Evolutionary conservation across 2,329 filamentous ascomycete genomes (phyloP).

Genomic region (Cladosporium sp.): DNA sequence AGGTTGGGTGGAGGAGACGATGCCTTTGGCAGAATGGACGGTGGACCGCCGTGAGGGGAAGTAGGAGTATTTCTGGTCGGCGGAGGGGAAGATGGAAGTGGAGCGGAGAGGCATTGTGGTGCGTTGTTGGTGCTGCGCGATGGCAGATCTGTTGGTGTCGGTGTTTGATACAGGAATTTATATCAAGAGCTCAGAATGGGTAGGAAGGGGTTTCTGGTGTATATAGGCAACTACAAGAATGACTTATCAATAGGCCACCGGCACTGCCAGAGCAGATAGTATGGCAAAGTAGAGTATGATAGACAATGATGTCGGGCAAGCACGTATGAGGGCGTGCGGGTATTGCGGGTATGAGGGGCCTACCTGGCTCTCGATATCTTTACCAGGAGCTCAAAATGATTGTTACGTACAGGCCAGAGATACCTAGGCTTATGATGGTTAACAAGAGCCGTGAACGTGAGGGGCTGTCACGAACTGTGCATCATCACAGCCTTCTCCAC

Average conservation of each 20-base stretch:
- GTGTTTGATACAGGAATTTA: background rate
- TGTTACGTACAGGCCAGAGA: constrained; percentile 13
- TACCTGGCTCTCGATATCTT: background rate
- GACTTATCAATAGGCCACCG: constrained; percentile 10
- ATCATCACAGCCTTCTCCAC: constrained; percentile 1
- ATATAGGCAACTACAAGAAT: background rate
- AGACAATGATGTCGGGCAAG: constrained; percentile 4
- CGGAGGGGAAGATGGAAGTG: constrained; percentile 51
- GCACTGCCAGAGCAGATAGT: constrained; percentile 1
- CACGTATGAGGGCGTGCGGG: constrained; percentile 1
- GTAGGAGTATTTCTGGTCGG: constrained; percentile 54
- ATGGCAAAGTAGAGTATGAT: constrained; percentile 3
- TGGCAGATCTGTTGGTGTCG: background rate
- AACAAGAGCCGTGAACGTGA: constrained; percentile 6
- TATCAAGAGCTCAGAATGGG: background rate
- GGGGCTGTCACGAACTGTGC: background rate
- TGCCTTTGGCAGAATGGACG: constrained; percentile 88
- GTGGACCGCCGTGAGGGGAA: constrained; percentile 84
- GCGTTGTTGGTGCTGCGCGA: background rate
- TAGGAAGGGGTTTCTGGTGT: background rate
- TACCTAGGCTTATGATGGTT: background rate
- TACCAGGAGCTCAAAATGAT: background rate
- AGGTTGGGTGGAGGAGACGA: constrained; percentile 86
- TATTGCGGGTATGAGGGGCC: constrained; percentile 11
- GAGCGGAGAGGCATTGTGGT: constrained; percentile 50